Percentiles rank a stretch among this genome's conserved stretches.
These are phyloP conservation scores for Ustilago lituana DNA, from an alignment of 1,284 basidiomycete species.

Conservation along the genomic window DNA sequence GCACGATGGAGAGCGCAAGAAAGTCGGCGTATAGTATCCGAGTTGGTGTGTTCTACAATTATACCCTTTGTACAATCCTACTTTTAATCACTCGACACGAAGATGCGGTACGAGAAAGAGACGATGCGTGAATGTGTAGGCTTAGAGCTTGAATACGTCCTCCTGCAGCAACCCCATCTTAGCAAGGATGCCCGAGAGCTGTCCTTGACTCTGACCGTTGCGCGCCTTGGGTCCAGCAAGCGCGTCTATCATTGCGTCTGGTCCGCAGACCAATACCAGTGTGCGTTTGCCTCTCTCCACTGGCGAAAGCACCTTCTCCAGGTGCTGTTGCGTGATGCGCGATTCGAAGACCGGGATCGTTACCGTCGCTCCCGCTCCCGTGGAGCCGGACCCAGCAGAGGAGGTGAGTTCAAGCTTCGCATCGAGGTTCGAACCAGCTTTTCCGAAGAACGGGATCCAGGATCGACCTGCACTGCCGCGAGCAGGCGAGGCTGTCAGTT, in stretches of 20 bases:
- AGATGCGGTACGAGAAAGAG: too few relatives aligned
- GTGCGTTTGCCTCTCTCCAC: background rate
- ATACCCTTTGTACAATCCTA: constrained; percentile 8
- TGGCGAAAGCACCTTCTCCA: constrained; percentile 3
- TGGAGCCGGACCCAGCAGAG: too few relatives aligned
- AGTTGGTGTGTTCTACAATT: background rate
- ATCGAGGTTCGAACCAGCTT: constrained; percentile 1
- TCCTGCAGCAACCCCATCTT: constrained; percentile 23
- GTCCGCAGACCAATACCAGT: constrained; percentile 45
- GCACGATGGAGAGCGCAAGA: constrained; percentile 33
- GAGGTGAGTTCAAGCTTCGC: constrained; percentile 13
- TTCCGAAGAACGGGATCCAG: constrained; percentile 15
- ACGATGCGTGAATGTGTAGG: background rate
- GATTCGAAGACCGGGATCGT: constrained; percentile 38
- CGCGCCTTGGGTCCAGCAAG: constrained; percentile 41
- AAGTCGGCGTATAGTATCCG: constrained; percentile 30
- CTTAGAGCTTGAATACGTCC: constrained; percentile 48
- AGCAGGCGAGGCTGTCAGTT: constrained; percentile 1
- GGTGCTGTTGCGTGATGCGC: constrained; percentile 33
- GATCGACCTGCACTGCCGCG: background rate
- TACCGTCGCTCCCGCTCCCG: background rate
- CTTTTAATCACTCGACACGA: too few relatives aligned
- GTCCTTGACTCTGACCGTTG: constrained; percentile 40
- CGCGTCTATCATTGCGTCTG: constrained; percentile 44
- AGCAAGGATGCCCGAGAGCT: constrained; percentile 28